Percentiles rank a stretch among this genome's conserved stretches.
Evolutionary conservation across 768 basidiomycete genomes (phyloP).

Genomic region (Leucogyrophana mollusca): DNA sequence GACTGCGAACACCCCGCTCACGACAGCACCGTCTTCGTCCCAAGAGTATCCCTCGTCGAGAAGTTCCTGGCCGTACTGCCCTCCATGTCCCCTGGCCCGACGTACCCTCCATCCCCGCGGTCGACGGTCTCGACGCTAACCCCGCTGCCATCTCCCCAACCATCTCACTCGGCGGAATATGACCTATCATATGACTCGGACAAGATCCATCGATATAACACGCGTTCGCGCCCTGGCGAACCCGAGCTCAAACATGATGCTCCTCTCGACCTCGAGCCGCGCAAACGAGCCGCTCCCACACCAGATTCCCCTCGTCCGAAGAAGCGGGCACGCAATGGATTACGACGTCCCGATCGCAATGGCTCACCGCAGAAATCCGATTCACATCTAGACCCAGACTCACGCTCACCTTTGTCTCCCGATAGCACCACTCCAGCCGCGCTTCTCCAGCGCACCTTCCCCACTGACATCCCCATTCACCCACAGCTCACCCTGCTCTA

Average conservation of each 20-base stretch:
- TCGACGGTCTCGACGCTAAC: conserved; percentile 30
- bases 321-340: no score
- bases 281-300: no score
- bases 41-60: conserved; percentile 24
- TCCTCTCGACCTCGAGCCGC: no score
- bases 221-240: neutral
- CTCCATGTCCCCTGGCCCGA: conserved; percentile 14
- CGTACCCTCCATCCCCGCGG: conserved; percentile 18
- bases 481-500: conserved; percentile 62
- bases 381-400: no score
- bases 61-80: conserved; percentile 24
- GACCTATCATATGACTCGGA: neutral
- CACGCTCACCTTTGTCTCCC: no score
- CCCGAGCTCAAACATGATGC: no score
- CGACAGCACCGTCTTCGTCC: conserved; percentile 10
- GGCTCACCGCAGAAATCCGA: no score
- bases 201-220: neutral
- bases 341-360: no score
- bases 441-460: conserved; percentile 58
- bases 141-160: conserved; percentile 23
- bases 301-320: no score
- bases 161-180: conserved; percentile 2
- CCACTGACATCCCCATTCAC: conserved; percentile 44
- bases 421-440: no score
- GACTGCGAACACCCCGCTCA: neutral